Evolutionary conservation across 805 yeast species (phyloP).

Genomic region (Cyberlindnera samutprakarnensis): DNA sequence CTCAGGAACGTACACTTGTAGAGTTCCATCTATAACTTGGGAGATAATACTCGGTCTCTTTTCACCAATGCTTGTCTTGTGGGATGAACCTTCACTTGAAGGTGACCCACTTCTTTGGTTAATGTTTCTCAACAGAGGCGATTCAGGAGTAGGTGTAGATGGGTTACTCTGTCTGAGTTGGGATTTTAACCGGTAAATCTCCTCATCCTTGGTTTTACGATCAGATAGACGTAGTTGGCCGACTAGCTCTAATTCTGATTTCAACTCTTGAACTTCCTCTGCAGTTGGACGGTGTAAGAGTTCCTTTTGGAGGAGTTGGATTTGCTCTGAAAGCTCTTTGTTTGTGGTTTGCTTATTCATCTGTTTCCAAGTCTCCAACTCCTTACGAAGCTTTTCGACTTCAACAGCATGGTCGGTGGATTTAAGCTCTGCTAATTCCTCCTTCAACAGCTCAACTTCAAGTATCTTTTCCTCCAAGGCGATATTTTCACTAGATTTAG

Average conservation of each 20-base stretch:
- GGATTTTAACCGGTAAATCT: conserved; percentile 15
- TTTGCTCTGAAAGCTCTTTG: conserved; percentile 21
- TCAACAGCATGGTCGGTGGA: conserved; percentile 3
- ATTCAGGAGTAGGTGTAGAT: neutral
- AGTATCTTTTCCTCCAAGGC: conserved; percentile 17
- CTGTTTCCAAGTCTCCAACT: conserved; percentile 4
- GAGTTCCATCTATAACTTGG: conserved; percentile 26
- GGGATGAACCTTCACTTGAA: too few species aligned
- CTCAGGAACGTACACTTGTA: conserved; percentile 46
- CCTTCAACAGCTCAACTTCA: conserved; percentile 20
- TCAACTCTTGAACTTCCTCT: conserved; percentile 34
- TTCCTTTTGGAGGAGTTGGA: conserved; percentile 15
- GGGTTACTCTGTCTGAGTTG: conserved; percentile 4
- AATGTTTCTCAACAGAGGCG: neutral
- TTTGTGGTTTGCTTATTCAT: conserved; percentile 12
- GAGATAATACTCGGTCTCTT: conserved; percentile 21
- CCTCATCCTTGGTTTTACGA: conserved; percentile 22
- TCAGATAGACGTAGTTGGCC: conserved; percentile 27
- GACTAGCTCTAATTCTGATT: conserved; percentile 35
- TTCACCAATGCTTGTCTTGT: neutral
- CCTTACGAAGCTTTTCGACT: conserved; percentile 1
- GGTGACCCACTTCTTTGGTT: too few species aligned
- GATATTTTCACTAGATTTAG: conserved; percentile 8
- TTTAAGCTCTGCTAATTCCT: conserved; percentile 14
- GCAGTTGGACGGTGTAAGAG: conserved; percentile 30